Base-by-base conservation (phyloP, 176 grass and related monocot genomes). In the Ensete glaucum region DNA sequence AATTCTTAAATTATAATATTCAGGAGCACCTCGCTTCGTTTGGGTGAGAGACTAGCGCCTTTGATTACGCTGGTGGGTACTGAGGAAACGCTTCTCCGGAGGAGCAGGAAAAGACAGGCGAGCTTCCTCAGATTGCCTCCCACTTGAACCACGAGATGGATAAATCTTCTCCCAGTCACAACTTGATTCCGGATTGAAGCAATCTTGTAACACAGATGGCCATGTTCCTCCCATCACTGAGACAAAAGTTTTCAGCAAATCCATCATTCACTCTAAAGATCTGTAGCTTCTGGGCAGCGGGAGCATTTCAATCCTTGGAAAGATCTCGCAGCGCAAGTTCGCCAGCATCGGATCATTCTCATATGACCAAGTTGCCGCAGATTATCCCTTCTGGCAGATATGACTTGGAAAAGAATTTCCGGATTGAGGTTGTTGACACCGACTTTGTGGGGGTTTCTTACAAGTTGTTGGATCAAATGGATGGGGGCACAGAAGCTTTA, bases 391-490 rank as follows among this genome's bases (percentile, higher is more conserved):
- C 83, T 20, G 13, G 65, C 43, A 79, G 75, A 2, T 57, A 66
- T 8, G 54, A 68, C 25, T 76, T 86, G 74, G 85, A 83, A 0
- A 21, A 76, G 0, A 54, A 66, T 23, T 92, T 92, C 71, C 53
- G 23, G 67, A 86, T 92, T 9, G 81, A 83, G 2, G 29, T 83
- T 2, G 75, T 92, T 0, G 78, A 92, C 23, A 79, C 78, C 0
- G 83, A 92, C 21, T 66, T 88, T 55, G 85, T 83, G 89, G 66
- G 78, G 0, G 0, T 82, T 1, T 82, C 85, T 1, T 76, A 88
- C 1, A 48, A 69, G 17, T 19, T 29, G 2, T 69, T 17, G 8
- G 9, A 49, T 49, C 66, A 16, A 48, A 9, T 69, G 29, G 66
- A 48, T 24, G 2, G 20, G n/a, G 55, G 75, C 11, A 27, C 57